Conservation (phyloP, 2,329 filamentous ascomycete species). For the Sporothrix curviconia region DNA sequence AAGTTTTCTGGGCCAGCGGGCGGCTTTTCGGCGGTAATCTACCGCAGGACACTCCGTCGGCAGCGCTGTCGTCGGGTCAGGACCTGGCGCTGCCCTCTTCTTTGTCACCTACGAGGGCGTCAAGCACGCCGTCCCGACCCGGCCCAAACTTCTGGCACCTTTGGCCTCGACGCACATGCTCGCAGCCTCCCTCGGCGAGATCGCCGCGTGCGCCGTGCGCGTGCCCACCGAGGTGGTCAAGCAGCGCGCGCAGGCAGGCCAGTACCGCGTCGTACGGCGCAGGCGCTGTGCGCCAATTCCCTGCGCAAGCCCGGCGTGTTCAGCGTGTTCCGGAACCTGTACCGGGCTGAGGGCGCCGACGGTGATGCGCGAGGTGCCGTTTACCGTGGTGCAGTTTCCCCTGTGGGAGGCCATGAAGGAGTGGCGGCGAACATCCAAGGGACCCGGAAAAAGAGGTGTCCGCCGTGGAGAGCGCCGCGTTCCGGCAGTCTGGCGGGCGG, state of each 20-base stretch:
- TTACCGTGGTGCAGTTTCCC: conserved; percentile 95
- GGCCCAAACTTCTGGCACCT: conserved; percentile 24
- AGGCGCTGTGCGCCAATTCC: conserved; percentile 66
- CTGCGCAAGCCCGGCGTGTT: conserved; percentile 57
- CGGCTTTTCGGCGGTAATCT: conserved; percentile 89
- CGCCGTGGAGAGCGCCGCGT: conserved; percentile 73
- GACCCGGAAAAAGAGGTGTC: conserved; percentile 42
- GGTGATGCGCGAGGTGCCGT: conserved; percentile 91
- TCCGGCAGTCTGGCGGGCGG: conserved; percentile 79
- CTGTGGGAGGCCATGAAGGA: conserved; percentile 91
- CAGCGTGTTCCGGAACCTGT: conserved; percentile 72
- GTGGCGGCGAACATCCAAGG: conserved; percentile 45
- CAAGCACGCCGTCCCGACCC: conserved; percentile 45
- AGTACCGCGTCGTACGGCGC: conserved; percentile 64
- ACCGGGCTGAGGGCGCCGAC: conserved; percentile 90
- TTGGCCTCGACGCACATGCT: conserved; percentile 60
- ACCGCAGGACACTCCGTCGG: conserved; percentile 91
- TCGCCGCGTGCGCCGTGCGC: conserved; percentile 84
- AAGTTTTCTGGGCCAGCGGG: conserved; percentile 71
- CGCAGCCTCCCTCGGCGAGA: conserved; percentile 78
- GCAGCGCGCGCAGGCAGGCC: conserved; percentile 85
- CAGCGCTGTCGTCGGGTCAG: conserved; percentile 80
- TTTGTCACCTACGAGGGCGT: conserved; percentile 87
- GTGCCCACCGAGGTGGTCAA: conserved; percentile 97
- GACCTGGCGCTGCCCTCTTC: conserved; percentile 91